phyloP scores from a whole-genome alignment of 1,284 basidiomycete species.

The Thecaphora thlaspeos region DNA sequence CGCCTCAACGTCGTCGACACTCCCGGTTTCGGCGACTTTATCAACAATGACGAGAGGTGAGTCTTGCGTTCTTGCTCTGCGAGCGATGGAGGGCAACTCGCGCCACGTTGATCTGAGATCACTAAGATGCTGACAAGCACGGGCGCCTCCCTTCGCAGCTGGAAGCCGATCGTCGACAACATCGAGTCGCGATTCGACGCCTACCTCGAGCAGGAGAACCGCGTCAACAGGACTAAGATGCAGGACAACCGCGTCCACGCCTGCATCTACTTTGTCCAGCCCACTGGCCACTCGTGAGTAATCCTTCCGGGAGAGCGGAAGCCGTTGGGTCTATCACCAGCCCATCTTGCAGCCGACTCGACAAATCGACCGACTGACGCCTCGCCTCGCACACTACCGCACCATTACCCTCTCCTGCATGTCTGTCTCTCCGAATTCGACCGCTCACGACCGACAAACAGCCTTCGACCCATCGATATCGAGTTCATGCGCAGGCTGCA shows the following conservation, averaged over 20 bases:
- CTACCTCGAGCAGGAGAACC: constrained; percentile 58
- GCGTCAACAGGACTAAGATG: constrained; percentile 54
- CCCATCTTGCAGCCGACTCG: no score
- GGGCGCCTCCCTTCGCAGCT: constrained; percentile 23
- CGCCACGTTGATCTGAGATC: no score
- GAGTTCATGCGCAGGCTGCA: constrained; percentile 56
- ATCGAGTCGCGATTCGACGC: constrained; percentile 56
- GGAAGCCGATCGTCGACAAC: constrained; percentile 57
- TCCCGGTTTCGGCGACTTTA: constrained; percentile 56
- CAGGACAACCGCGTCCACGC: constrained; percentile 57
- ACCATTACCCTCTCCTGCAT: background rate
- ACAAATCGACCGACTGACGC: no score
- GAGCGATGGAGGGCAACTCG: no score
- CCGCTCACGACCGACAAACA: constrained; percentile 4
- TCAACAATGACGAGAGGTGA: constrained; percentile 56
- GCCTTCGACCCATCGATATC: constrained; percentile 55
- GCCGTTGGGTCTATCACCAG: no score
- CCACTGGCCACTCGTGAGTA: constrained; percentile 50
- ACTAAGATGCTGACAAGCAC: no score
- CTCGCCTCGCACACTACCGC: no score
- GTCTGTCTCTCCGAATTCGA: background rate
- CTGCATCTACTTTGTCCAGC: constrained; percentile 57
- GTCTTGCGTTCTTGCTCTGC: constrained; percentile 3
- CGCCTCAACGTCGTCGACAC: constrained; percentile 57
- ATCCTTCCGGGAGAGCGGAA: no score